phyloP scores from a whole-genome alignment of 2,329 filamentous ascomycete species.

The Fusarium floridanum region DNA sequence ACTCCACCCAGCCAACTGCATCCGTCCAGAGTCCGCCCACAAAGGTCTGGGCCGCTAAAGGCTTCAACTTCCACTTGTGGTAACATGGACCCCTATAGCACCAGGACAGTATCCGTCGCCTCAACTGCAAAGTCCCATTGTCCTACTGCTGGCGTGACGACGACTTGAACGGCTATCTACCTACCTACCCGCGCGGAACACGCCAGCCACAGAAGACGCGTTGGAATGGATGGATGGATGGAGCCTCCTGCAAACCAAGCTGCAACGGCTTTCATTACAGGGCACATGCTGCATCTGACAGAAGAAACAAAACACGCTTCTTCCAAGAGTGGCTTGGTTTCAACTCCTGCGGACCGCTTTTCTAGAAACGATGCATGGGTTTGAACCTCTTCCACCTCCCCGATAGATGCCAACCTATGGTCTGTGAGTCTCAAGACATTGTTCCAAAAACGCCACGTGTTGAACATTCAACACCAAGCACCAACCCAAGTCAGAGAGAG shows the following conservation, averaged over 20 bases:
- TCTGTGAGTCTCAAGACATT: neutral
- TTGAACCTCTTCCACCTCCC: neutral
- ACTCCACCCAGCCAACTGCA: conserved; percentile 21
- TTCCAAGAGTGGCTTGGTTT: conserved; percentile 23
- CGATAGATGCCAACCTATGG: neutral
- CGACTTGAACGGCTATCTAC: neutral
- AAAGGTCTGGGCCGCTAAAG: conserved; percentile 8
- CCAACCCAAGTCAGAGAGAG: neutral
- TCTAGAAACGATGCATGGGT: conserved; percentile 13
- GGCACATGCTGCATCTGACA: conserved; percentile 24
- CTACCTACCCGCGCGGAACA: neutral
- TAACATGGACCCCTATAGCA: conserved; percentile 4
- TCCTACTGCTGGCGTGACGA: neutral
- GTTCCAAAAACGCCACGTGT: neutral
- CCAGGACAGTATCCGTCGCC: conserved; percentile 1
- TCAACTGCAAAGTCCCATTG: conserved; percentile 14
- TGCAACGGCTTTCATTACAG: conserved; percentile 26
- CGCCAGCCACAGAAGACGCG: neutral
- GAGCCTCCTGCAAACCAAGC: neutral
- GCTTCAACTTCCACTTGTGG: conserved; percentile 9
- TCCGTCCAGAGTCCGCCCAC: neutral
- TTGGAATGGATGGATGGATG: neutral
- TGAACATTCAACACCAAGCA: neutral
- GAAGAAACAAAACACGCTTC: conserved; percentile 30
- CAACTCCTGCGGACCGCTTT: conserved; percentile 3